Base-by-base conservation (phyloP, 2,329 filamentous ascomycete genomes). In the Colletotrichum abscissum region DNA sequence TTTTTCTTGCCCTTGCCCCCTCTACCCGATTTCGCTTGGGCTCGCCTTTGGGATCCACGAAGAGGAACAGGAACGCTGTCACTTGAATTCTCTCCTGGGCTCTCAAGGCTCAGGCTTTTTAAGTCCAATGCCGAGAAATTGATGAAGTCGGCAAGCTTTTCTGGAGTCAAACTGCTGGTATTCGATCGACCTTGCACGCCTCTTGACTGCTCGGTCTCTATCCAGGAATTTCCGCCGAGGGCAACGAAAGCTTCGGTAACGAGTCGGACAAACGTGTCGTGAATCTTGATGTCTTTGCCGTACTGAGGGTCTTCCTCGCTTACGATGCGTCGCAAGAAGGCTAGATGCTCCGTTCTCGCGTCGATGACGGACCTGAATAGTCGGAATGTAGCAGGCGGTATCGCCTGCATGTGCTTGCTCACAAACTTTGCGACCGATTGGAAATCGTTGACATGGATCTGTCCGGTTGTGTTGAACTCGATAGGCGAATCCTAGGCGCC, bases 221-320 rank as follows among this genome's bases (percentile, higher is more conserved):
- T 26, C 78, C 78, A 81, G 7, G 56, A 54, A 1, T 79, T 74
- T 2, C 83, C 81, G 3, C 84, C 82, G 1, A 86, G 75, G 14
- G 77, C 76, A 0, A 79, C 38, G 46, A 85, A 86, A 0, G 81
- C 81, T 22, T 55, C 46, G 4, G 82, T 74, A 4, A 74, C 78
- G 2, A 88, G 79, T 2, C 78, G 79, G 56, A 86, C 80, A 74
- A 86, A 87, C 49, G 80, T 75, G 57, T 83, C 83, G 75, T 88
- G 84, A 1, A 79, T 79, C 2, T 69, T 73, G 71, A 86, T 86
- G 69, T 81, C 84, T 60, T 76, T 78, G 63, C 84, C 76, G 7
- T 84, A 77, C 8, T 83, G 81, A 5, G 80, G 79, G 54, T 84
- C 82, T 7, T 76, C 67, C 7, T 78, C 77, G 38, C 78, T 56